Base-by-base conservation (phyloP, 208 protist genomes). In the Phytomonas sp. region DNA sequence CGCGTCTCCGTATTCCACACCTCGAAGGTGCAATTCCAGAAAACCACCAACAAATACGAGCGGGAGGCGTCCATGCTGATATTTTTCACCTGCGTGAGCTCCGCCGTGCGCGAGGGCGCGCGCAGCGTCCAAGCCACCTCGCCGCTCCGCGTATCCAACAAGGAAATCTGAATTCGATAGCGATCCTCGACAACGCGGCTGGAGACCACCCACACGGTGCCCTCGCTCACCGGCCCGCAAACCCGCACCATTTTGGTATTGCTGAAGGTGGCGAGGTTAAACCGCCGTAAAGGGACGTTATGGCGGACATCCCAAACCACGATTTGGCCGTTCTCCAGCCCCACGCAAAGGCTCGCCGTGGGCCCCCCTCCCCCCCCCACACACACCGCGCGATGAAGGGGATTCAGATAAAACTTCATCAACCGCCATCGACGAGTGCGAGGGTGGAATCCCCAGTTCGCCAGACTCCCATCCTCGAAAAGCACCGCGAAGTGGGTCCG, bases 11-110 rank as follows among this genome's bases (percentile, higher is more conserved):
- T 74, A 67, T 79, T 89, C 89, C 89, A 94, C 11, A 94, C 83
- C 72, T 94, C 89, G 71, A 94, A 94, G 11, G 82, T 87, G 62
- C 86, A 83, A 59, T 91, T 83, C 76, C 78, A 79, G 78, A 87
- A 94, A 7, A 75, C 72, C 4, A 92, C 73, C 40, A 94, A 71
- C 29, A 94, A 71, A 70, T 86, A 94, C 12, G 71, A 82, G 37
- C 71, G 66, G 26, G 72, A 79, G 12, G 76, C 45, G 67, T 85
- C 86, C 78, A 84, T 80, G 16, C 76, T 81, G 16, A 89, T 80
- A 49, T 86, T 77, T 63, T 90, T 92, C 75, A 91, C 83, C 36
- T 72, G 76, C 32, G 68, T 83, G 37, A 73, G 71, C 78, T 93
- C 85, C n/a, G 78, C 69, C 66, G 76, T 83, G n/a, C 73, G 72